Evolutionary conservation across 2,329 filamentous ascomycete genomes (phyloP).

Genomic region (Fusarium sp.): DNA sequence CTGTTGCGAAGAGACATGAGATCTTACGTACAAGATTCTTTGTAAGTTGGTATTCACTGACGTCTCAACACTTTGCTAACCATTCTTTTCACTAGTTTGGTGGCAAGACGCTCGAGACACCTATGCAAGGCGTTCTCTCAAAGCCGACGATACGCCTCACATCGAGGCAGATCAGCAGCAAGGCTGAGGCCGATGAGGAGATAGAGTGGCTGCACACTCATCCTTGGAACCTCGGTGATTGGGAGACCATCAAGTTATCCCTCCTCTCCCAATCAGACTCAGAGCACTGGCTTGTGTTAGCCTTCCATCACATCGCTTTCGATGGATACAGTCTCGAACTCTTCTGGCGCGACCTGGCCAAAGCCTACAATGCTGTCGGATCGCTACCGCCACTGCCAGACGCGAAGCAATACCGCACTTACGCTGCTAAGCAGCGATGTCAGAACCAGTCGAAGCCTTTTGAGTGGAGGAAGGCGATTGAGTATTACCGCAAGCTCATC

Average conservation of each 20-base stretch:
- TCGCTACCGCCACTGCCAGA: not conserved
- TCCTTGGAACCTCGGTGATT: not conserved
- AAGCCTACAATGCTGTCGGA: not conserved
- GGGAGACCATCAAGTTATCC: slow-evolving; percentile 3
- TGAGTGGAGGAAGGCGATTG: slow-evolving; percentile 11
- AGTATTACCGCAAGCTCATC: slow-evolving; percentile 10
- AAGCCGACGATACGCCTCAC: not conserved
- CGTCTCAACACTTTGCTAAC: not conserved
- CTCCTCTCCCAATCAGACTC: slow-evolving; percentile 1
- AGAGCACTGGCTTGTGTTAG: not conserved
- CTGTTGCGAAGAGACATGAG: slow-evolving; percentile 5
- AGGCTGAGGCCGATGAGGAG: not conserved
- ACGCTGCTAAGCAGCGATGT: not conserved
- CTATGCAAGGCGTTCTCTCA: slow-evolving; percentile 3
- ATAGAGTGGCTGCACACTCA: slow-evolving; percentile 2
- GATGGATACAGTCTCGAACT: slow-evolving; percentile 10
- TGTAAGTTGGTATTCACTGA: not conserved
- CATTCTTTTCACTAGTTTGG: not conserved
- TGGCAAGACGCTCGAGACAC: not conserved
- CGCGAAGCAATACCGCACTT: slow-evolving; percentile 4
- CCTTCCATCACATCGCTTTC: slow-evolving; percentile 12
- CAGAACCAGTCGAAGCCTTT: slow-evolving; percentile 1
- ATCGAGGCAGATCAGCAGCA: not conserved
- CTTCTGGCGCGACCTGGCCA: slow-evolving; percentile 12
- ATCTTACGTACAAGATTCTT: slow-evolving; percentile 12